Percentiles rank a stretch among this genome's conserved stretches.
phyloP scores from a whole-genome alignment of 441 rosid genomes.

The Eutrema salsugineum region DNA sequence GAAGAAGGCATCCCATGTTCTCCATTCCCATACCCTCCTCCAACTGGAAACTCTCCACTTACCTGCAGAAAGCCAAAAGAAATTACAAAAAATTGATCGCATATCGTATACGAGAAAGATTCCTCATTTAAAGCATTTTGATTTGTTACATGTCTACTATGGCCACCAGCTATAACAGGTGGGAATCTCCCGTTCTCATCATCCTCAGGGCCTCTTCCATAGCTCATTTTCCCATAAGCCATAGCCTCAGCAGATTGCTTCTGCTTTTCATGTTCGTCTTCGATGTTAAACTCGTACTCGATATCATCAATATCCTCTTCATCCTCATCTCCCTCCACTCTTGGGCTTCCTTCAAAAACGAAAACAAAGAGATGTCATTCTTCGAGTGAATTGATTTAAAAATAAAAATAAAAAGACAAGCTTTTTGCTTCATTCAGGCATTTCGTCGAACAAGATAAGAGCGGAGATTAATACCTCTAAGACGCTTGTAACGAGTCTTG shows the following conservation, averaged over 20 bases:
- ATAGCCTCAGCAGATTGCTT: constrained; percentile 71
- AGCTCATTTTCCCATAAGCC: constrained; percentile 97
- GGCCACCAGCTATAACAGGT: constrained; percentile 41
- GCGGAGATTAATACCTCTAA: constrained; percentile 53
- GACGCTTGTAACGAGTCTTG: constrained; percentile 94
- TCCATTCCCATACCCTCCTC: constrained; percentile 51
- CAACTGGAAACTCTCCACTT: constrained; percentile 80
- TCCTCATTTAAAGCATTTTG: not conserved
- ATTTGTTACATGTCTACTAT: constrained; percentile 71
- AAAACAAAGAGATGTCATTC: not conserved
- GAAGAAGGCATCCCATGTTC: constrained; percentile 53
- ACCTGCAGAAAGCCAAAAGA: constrained; percentile 40
- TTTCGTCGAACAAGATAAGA: not conserved
- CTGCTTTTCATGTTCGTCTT: constrained; percentile 65
- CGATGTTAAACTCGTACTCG: constrained; percentile 94
- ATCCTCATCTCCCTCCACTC: constrained; percentile 97
- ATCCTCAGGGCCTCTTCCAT: constrained; percentile 94
- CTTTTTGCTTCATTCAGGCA: not conserved
- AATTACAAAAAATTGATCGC: not conserved
- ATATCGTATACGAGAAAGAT: not conserved
- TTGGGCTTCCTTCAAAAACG: constrained; percentile 60
- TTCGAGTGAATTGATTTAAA: not conserved
- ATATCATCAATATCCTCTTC: constrained; percentile 96
- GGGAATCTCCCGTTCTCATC: constrained; percentile 73
- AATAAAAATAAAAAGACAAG: not conserved